phyloP scores from a whole-genome alignment of 208 protist species.

The Balamuthia mandrillaris region DNA sequence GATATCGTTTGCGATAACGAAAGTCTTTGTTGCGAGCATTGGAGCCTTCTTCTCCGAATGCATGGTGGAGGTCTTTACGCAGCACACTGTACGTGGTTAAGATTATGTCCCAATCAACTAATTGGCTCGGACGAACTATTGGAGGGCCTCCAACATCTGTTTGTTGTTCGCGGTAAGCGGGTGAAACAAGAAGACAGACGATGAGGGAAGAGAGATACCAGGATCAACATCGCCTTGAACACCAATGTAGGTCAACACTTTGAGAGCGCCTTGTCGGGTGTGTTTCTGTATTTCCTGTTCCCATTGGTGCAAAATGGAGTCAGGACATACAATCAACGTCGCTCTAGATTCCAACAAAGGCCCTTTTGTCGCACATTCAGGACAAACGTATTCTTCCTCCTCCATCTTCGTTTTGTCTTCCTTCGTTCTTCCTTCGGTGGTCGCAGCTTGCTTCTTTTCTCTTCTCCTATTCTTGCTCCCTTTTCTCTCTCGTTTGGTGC shows the following conservation, averaged over 20 bases:
- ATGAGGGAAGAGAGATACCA: too few relatives aligned
- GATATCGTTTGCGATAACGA: conserved; percentile 4
- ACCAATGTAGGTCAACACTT: too few relatives aligned
- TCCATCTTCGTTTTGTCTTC: not conserved
- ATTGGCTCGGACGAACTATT: not conserved
- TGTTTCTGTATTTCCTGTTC: conserved; percentile 4
- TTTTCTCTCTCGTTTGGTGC: not conserved
- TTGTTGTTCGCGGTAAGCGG: too few relatives aligned
- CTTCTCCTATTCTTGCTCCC: too few relatives aligned
- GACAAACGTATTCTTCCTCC: not conserved
- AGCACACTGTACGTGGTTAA: conserved; percentile 1
- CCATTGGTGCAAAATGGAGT: conserved; percentile 27
- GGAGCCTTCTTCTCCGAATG: not conserved
- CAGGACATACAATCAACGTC: conserved; percentile 27
- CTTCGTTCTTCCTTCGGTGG: not conserved
- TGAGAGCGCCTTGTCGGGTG: not conserved
- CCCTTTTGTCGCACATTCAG: not conserved
- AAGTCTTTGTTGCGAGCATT: not conserved
- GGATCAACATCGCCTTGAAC: too few relatives aligned
- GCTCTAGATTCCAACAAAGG: not conserved
- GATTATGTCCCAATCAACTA: conserved; percentile 1
- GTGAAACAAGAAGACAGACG: too few relatives aligned
- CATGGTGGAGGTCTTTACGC: not conserved
- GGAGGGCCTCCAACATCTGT: not conserved
- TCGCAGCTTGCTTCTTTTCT: too few relatives aligned